Percentiles rank a stretch among this genome's conserved stretches.
phyloP scores from a whole-genome alignment of 805 yeast genomes.

The Saccharomycopsis microspora region DNA sequence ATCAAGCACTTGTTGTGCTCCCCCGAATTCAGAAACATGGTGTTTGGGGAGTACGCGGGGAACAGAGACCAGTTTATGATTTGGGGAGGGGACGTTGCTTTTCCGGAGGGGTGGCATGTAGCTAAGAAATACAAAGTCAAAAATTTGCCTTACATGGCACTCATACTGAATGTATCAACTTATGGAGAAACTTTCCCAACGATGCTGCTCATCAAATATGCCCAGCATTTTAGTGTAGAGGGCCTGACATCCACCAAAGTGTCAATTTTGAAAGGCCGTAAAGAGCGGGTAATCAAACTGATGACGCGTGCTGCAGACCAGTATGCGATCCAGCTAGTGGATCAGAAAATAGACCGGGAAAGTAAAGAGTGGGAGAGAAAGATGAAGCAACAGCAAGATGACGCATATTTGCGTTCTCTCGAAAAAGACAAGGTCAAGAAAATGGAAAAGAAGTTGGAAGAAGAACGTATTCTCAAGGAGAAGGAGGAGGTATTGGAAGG shows the following conservation, averaged over 20 bases:
- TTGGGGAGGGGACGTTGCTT: constrained; percentile 53
- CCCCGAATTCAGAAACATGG: constrained; percentile 2
- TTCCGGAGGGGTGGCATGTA: constrained; percentile 56
- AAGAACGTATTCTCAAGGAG: constrained; percentile 6
- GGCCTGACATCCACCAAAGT: constrained; percentile 18
- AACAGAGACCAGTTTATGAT: constrained; percentile 34
- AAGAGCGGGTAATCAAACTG: constrained; percentile 24
- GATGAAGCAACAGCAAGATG: constrained; percentile 53
- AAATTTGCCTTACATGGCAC: constrained; percentile 42
- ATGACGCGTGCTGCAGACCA: constrained; percentile 34
- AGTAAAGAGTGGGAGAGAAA: constrained; percentile 48
- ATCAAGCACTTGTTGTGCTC: constrained; percentile 7
- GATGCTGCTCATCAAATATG: constrained; percentile 30
- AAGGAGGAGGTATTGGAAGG: constrained; percentile 10
- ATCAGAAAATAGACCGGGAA: constrained; percentile 48
- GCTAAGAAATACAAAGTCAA: constrained; percentile 43
- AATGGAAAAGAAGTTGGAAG: constrained; percentile 17
- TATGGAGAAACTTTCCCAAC: constrained; percentile 32
- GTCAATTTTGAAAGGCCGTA: neutral
- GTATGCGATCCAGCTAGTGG: constrained; percentile 49
- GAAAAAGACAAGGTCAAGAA: constrained; percentile 44
- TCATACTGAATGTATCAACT: constrained; percentile 40
- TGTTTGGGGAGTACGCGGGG: constrained; percentile 6
- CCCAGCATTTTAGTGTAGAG: constrained; percentile 20
- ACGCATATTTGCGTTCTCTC: constrained; percentile 52